Evolutionary conservation across 2,329 filamentous ascomycete species (phyloP), one percentile per base, ranked within the genome.

Genomic region (Calonectria leucothoes): DNA sequence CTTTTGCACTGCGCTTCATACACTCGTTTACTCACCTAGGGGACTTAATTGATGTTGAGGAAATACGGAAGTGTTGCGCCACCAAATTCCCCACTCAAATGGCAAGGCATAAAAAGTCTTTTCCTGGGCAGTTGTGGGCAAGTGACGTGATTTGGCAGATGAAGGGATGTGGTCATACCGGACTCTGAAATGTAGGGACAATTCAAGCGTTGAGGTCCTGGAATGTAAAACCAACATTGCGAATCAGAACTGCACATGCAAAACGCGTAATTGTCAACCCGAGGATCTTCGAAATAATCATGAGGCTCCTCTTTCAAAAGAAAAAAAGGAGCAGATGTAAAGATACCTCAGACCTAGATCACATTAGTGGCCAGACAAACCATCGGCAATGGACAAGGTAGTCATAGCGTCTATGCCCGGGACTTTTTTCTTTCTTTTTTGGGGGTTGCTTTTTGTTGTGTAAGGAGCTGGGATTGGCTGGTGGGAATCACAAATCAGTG

Each of bases 281-380:
- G 33, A 17, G 25, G 12, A 25, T 61, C n/a, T 39, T 37, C 27
- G 55, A 25, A 15, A 61, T 29, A 15, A 29, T 39, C 33, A 6
- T 12, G n/a, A 39, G n/a, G 11, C 15, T 6, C n/a, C n/a, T n/a
- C n/a, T n/a, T n/a, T n/a, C 33, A 52, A 25, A 39, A 15, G 25
- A 15, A 59, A 27, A 33, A 29, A n/a, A 57, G 31, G 15, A 39
- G 55, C 4, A 37, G 14, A 12, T 12, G 55, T 61, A 12, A 61
- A 39, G 33, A 27, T 61, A 33, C 25, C 55, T 61, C 20, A 27
- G 27, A 61, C 55, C 55, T 61, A 37, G 23, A 61, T 37, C 33
- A 61, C 11, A 61, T 61, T 61, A 61, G 55, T 61, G 55, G 55
- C 55, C n/a, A 25, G 23, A 37, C 55, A 61, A 61, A 61, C n/a